Evolutionary conservation across 129 eudicot species (phyloP).

Genomic region (Artemisia tridentata): DNA sequence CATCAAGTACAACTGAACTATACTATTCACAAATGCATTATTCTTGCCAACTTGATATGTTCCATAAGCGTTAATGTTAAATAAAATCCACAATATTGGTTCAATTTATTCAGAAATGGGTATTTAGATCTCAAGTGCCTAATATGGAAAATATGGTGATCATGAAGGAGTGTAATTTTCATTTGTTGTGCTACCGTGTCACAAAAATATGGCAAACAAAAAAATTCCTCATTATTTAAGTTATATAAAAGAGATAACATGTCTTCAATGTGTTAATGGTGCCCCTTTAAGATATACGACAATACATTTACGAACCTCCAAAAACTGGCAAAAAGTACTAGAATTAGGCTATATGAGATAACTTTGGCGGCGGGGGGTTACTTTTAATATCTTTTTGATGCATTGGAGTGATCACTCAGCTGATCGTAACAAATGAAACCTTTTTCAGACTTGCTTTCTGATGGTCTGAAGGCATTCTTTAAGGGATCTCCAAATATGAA

Average conservation of each 20-base stretch:
- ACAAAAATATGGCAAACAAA: background rate
- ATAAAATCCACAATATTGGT: too few species aligned
- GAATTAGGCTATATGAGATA: background rate
- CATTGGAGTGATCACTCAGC: slow-evolving; percentile 3
- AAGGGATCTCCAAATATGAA: slow-evolving; percentile 97
- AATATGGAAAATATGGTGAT: background rate
- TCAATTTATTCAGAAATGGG: too few species aligned
- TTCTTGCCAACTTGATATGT: too few species aligned
- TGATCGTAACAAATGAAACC: background rate
- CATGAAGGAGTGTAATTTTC: too few species aligned
- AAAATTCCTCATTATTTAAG: background rate
- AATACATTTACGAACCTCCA: background rate
- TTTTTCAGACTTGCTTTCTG: slow-evolving; percentile 64
- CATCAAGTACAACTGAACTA: too few species aligned
- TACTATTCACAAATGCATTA: too few species aligned
- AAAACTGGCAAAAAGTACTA: background rate
- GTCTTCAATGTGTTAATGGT: slow-evolving; percentile 9
- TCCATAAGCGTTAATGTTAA: too few species aligned
- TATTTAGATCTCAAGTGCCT: too few species aligned
- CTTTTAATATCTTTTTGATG: background rate
- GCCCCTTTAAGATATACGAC: background rate
- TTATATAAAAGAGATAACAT: background rate
- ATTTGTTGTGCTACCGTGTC: too few species aligned
- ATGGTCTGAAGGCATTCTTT: slow-evolving; percentile 72
- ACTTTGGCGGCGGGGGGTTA: too few species aligned